These are phyloP conservation scores for Ramalina intermedia DNA, from an alignment of 495 filamentous ascomycete species.

Conservation along the genomic window DNA sequence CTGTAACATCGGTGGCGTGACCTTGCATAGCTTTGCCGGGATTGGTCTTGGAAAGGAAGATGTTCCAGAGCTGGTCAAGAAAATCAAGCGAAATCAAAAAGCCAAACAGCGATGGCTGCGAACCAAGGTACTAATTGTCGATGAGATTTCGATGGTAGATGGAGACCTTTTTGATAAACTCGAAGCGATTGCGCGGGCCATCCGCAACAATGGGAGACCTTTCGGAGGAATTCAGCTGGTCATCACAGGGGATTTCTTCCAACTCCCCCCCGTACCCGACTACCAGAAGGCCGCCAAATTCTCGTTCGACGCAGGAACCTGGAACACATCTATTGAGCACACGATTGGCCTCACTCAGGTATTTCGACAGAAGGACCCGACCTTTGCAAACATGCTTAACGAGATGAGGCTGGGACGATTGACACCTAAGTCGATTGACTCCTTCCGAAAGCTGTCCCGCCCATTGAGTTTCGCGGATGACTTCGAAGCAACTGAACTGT, in stretches of 20 bases:
- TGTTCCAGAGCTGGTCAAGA: slow-evolving; percentile 68
- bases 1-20: slow-evolving; percentile 92
- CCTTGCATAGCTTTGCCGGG: slow-evolving; percentile 87
- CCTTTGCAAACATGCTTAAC: slow-evolving; percentile 89
- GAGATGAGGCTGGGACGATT: slow-evolving; percentile 88
- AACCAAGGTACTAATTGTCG: slow-evolving; percentile 74
- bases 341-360: slow-evolving; percentile 92
- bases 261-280: slow-evolving; percentile 86
- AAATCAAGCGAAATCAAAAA: slow-evolving; percentile 80
- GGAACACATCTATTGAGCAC: slow-evolving; percentile 84
- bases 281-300: slow-evolving; percentile 62
- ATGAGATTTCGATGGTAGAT: slow-evolving; percentile 98
- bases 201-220: slow-evolving; percentile 74
- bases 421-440: slow-evolving; percentile 47
- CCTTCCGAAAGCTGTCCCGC: slow-evolving; percentile 58
- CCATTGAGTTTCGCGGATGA: slow-evolving; percentile 58
- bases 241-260: slow-evolving; percentile 95
- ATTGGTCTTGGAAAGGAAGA: slow-evolving; percentile 91
- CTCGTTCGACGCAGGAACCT: slow-evolving; percentile 80
- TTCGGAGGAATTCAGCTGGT: slow-evolving; percentile 95
- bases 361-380: slow-evolving; percentile 88
- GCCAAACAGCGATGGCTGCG: slow-evolving; percentile 77
- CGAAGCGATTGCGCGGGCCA: slow-evolving; percentile 66
- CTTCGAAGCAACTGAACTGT: slow-evolving; percentile 83
- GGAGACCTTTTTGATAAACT: slow-evolving; percentile 95